Evolutionary conservation across 2,329 filamentous ascomycete species (phyloP).

Genomic region (Tolypocladium capitatum): DNA sequence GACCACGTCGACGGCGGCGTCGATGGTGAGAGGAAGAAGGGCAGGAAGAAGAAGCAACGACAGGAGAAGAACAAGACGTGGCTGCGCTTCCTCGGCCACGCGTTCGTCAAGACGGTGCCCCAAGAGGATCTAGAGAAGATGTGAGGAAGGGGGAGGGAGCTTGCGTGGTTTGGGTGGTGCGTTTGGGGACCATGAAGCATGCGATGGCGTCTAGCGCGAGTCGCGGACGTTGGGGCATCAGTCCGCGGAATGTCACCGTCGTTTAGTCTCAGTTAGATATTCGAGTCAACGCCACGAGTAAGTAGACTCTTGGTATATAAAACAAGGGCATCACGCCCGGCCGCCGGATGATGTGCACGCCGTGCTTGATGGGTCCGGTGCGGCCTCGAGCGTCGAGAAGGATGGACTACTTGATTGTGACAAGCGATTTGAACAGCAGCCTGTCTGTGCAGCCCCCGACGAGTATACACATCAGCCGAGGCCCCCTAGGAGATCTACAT

Average conservation of each 20-base stretch:
- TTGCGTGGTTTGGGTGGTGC: not conserved
- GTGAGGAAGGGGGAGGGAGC: slow-evolving; percentile 9
- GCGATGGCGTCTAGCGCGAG: slow-evolving; percentile 1
- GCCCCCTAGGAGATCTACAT: no score
- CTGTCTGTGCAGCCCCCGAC: no score
- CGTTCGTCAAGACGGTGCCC: slow-evolving; percentile 64
- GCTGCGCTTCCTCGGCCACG: slow-evolving; percentile 63
- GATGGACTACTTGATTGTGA: no score
- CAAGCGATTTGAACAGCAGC: no score
- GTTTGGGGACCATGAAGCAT: slow-evolving; percentile 3
- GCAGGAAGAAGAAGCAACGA: slow-evolving; percentile 33
- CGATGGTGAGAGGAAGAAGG: slow-evolving; percentile 32
- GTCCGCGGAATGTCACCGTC: not conserved
- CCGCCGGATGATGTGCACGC: no score
- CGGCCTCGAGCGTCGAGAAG: no score
- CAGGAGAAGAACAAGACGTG: slow-evolving; percentile 54
- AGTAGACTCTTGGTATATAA: no score
- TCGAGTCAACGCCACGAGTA: not conserved
- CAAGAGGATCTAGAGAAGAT: slow-evolving; percentile 48
- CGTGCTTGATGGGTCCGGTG: no score
- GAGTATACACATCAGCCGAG: no score
- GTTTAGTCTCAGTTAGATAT: not conserved
- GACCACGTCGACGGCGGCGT: slow-evolving; percentile 14
- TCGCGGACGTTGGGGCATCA: not conserved
- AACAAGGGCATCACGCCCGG: no score